Evolutionary conservation across 2,329 filamentous ascomycete species (phyloP), one percentile per base, ranked within the genome.

Genomic region (Neoarthrinium moseri): DNA sequence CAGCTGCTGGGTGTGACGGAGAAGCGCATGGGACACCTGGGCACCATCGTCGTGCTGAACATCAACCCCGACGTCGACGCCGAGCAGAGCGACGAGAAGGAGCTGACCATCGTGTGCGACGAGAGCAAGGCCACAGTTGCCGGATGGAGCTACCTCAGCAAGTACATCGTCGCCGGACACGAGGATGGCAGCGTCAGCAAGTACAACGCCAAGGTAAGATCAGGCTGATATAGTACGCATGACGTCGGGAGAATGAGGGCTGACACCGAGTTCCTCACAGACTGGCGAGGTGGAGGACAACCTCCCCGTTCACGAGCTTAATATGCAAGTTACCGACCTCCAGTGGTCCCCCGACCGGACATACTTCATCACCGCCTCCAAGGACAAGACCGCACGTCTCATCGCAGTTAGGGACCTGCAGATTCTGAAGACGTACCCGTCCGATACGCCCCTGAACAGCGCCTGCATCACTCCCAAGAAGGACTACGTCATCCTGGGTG

Each of bases 71-170:
- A 95, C 64, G 80, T 88, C 53, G 77, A 91, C 53, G 89, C 86
- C 52, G 83, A 89, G 68, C 94, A 99, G 78, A 83, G 77, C 56
- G 83, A 91, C 60, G 91, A 96, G 75, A 88, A 86, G 63, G 77
- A 73, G 54, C 70, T 97, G 66, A 88, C 84, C 58, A 99, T 99
- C 60, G 89, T 94, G 48, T 96, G 91, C 70, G 88, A 95, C 64
- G 86, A 94, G 69, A 94, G 88, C 80, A 97, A 97, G 78, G 91
- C 94, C 50, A 97, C 92, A 26, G 94, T 97, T 52, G 94, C 94
- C 46, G 94, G 91, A 56, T 99, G 92, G 87, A 95, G 90, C 73
- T 96, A 91, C 72, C 70, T 96, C 60, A 86, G 81, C 69, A 91
- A 92, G 73, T 97, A 91, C 77, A 99, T 99, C 71, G 95, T 99